Base-by-base conservation (phyloP, 1,284 basidiomycete species). In the Pyrrhoderma lamaoense region DNA sequence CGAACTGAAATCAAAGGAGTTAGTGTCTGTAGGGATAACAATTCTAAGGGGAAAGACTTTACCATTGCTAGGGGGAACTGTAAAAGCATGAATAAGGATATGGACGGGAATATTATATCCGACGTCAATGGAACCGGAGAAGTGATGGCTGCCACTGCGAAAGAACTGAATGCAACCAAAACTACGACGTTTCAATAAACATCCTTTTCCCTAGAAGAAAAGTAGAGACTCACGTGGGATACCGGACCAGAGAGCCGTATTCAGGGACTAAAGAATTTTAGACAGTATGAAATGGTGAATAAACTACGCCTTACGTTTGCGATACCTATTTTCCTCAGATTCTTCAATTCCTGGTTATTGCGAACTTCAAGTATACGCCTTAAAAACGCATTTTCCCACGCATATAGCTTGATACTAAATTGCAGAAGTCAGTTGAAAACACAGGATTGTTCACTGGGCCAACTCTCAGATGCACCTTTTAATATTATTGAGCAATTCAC, bases 61-160 rank as follows among this genome's bases (percentile, higher is more conserved):
- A 85, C 81, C 84, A 95, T 92, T 1, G 82, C 86, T 34, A 97
- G 73, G 19, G 94, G 93, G 72, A 96, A 89, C 59, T 85, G 79
- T 31, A 97, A 72, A 0, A 98, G 75, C 76, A 91, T 87, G 72
- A 97, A 98, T 37, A 98, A 72, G 0, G 91, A 88, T 49, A 98
- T 92, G 0, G 92, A 85, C 2, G 94, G 94, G 76, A 98, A 98
- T 60, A 97, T 93, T 56, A 93, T 73, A 61, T 96, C 92, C 1
- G 89, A 81, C 0, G 94, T 97, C 3, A 98, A 69, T 1, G 93
- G 90, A 42, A 65, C 74, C 2, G 77, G 68, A 2, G 82, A 84
- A 0, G 82, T 80, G 18, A 75, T 63, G 0, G 90, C 85, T 38
- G 91, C 93, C 0, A 85, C 78, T 8, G 89, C 82, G 61, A 97